These are phyloP conservation scores for Sugiyamaella pinicola DNA, from an alignment of 1,139 yeast species.

Conservation along the genomic window DNA sequence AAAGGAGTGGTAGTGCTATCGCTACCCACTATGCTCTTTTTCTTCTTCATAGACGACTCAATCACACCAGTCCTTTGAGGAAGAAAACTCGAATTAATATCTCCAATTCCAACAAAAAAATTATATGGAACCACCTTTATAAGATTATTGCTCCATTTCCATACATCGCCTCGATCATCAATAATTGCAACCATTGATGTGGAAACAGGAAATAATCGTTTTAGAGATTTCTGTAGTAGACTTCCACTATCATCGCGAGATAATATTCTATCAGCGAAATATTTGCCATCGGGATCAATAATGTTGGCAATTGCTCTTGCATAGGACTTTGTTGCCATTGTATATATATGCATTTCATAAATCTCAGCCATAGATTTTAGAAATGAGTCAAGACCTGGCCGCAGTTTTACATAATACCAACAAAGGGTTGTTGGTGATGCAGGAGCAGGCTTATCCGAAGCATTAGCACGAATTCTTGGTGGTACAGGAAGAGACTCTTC, in stretches of 20 bases:
- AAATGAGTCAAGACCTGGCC: slow-evolving; percentile 84
- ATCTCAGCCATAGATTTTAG: slow-evolving; percentile 60
- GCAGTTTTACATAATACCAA: slow-evolving; percentile 88
- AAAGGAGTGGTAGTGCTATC: slow-evolving; percentile 36
- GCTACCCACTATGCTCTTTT: slow-evolving; percentile 20
- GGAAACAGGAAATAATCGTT: slow-evolving; percentile 90
- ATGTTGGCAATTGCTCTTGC: slow-evolving; percentile 88
- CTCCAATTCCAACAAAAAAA: slow-evolving; percentile 96
- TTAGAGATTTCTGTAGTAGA: slow-evolving; percentile 82
- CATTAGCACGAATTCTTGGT: slow-evolving; percentile 37
- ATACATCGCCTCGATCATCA: slow-evolving; percentile 97
- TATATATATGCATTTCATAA: slow-evolving; percentile 91
- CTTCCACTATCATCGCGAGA: slow-evolving; percentile 96
- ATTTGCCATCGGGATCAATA: slow-evolving; percentile 84
- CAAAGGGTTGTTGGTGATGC: slow-evolving; percentile 47
- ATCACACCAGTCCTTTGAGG: slow-evolving; percentile 58
- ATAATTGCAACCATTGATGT: slow-evolving; percentile 95
- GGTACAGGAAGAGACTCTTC: slow-evolving; percentile 73
- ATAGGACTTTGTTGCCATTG: slow-evolving; percentile 98
- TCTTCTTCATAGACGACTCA: slow-evolving; percentile 20
- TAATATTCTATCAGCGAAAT: slow-evolving; percentile 87
- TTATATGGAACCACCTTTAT: slow-evolving; percentile 94
- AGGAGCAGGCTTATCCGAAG: slow-evolving; percentile 13
- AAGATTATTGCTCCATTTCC: slow-evolving; percentile 96
- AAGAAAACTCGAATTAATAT: slow-evolving; percentile 87